Conservation (phyloP, 2,329 filamentous ascomycete species). For the Diaporthe sp. region DNA sequence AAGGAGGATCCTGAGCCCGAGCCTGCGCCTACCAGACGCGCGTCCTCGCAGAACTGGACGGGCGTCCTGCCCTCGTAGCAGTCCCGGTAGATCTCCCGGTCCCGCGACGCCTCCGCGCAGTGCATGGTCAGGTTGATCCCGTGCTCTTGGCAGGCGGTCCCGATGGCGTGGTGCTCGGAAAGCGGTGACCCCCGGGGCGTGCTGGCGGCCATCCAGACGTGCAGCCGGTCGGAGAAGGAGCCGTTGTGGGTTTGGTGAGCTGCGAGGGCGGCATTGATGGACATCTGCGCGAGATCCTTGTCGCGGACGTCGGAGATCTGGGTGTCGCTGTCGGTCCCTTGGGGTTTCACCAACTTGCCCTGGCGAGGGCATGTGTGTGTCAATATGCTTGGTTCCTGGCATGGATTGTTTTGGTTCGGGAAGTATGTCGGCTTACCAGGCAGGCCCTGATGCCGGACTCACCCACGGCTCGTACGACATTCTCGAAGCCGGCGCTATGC, state of each 20-base stretch:
- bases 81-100: conserved; percentile 52
- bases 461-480: conserved; percentile 41
- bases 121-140: conserved; percentile 61
- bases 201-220: conserved; percentile 61
- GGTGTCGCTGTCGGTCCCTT: conserved; percentile 49
- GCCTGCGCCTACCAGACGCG: conserved; percentile 53
- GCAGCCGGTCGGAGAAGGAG: conserved; percentile 53
- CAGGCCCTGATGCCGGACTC: conserved; percentile 43
- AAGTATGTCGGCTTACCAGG: conserved; percentile 37
- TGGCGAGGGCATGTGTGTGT: background rate
- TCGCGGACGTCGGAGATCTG: conserved; percentile 52
- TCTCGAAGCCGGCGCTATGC: conserved; percentile 44
- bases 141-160: conserved; percentile 52
- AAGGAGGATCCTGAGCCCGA: conserved; percentile 34
- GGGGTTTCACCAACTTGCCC: conserved; percentile 53
- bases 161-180: conserved; percentile 54
- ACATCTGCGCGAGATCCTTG: conserved; percentile 51
- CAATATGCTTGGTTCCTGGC: conserved; percentile 16
- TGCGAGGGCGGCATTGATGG: conserved; percentile 47
- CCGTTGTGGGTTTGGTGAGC: conserved; percentile 45
- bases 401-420: background rate
- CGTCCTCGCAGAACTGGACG: conserved; percentile 56
- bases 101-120: conserved; percentile 57
- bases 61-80: conserved; percentile 54
- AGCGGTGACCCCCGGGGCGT: conserved; percentile 59